Conservation (phyloP, 805 yeast genomes). For the Candida hungchunana region DNA sequence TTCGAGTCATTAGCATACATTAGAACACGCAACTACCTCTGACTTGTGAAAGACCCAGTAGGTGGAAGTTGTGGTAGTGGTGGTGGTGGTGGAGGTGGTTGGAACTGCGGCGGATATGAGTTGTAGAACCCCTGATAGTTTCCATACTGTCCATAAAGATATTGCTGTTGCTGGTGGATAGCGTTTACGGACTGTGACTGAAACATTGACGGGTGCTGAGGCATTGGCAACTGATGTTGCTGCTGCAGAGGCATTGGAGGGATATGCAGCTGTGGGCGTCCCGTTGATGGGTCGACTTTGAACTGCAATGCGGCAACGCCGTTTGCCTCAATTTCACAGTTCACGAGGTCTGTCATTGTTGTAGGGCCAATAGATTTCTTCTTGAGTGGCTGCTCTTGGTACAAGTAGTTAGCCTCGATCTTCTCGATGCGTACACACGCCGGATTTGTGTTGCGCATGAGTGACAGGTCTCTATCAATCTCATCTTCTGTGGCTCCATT, state of each 20-base stretch:
- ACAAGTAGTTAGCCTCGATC: slow-evolving; percentile 21
- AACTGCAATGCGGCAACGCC: slow-evolving; percentile 12
- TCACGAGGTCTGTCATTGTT: slow-evolving; percentile 28
- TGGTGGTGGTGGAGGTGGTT: slow-evolving; percentile 2
- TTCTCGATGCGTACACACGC: slow-evolving; percentile 12
- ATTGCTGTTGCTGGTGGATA: too few species aligned
- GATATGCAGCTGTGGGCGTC: slow-evolving; percentile 8
- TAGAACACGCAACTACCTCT: too few species aligned
- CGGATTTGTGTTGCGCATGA: slow-evolving; percentile 6
- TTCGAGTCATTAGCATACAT: too few species aligned
- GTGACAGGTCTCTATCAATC: slow-evolving; percentile 15
- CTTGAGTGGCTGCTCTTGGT: slow-evolving; percentile 19
- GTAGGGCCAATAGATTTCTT: slow-evolving; percentile 14
- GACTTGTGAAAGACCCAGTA: slow-evolving; percentile 7
- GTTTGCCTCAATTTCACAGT: slow-evolving; percentile 21
- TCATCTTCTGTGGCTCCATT: slow-evolving; percentile 14
- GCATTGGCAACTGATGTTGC: slow-evolving; percentile 7
- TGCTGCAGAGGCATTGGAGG: slow-evolving; percentile 11
- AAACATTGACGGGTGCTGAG: too few species aligned
- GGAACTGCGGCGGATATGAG: slow-evolving; percentile 4
- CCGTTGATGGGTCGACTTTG: slow-evolving; percentile 6
- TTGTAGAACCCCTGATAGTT: too few species aligned
- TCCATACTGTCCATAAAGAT: too few species aligned
- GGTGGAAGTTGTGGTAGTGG: slow-evolving; percentile 1
- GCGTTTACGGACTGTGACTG: too few species aligned